These are phyloP conservation scores for Trichoderma koningii DNA, from an alignment of 2,329 filamentous ascomycete species.

Conservation along the genomic window DNA sequence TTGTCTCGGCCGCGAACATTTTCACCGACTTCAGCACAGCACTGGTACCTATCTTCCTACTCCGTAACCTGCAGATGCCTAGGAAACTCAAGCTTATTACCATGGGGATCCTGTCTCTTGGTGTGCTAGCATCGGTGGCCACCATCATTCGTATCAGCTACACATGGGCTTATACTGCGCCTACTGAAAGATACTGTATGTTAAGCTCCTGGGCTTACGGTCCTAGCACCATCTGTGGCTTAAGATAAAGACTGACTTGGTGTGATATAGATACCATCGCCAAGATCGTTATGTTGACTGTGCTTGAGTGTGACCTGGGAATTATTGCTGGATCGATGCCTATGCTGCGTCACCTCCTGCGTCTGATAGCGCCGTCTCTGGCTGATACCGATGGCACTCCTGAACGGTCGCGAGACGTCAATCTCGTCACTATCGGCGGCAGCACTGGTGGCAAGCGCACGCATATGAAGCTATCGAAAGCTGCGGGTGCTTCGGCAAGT, in stretches of 20 bases:
- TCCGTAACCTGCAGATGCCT: slow-evolving; percentile 1
- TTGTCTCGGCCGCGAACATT: slow-evolving; percentile 8
- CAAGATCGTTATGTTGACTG: slow-evolving; percentile 16
- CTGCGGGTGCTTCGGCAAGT: neutral
- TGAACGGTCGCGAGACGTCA: neutral
- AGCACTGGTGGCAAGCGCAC: neutral
- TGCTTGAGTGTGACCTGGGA: slow-evolving; percentile 10
- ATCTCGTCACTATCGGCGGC: slow-evolving; percentile 1
- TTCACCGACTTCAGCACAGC: slow-evolving; percentile 1
- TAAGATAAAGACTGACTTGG: neutral
- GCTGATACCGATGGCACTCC: neutral
- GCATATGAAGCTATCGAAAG: neutral
- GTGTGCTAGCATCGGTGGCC: slow-evolving; percentile 1
- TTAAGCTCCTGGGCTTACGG: neutral
- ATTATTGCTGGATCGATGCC: slow-evolving; percentile 13
- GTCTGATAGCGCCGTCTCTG: neutral
- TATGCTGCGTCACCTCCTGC: slow-evolving; percentile 3
- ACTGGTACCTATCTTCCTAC: slow-evolving; percentile 2
- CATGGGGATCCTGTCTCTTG: slow-evolving; percentile 1
- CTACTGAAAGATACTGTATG: slow-evolving; percentile 1
- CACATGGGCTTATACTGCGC: slow-evolving; percentile 5
- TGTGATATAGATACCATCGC: neutral
- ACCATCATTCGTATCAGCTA: slow-evolving; percentile 6
- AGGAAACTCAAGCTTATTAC: neutral
- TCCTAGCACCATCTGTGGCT: neutral